phyloP scores from a whole-genome alignment of 140 eudicot genomes.

The Ambrosia hybrid region DNA sequence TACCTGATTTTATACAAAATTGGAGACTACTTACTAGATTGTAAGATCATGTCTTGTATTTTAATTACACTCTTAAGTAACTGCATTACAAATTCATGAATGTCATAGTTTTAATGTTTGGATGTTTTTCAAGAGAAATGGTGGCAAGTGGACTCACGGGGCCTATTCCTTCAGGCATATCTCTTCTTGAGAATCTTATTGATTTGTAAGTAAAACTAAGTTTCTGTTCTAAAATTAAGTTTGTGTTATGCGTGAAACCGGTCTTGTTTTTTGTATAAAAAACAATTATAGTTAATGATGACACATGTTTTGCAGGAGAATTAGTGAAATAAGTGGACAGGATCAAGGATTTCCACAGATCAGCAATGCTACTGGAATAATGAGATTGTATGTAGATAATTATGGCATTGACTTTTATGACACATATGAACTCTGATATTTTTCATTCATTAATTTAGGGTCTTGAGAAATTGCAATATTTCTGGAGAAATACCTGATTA shows the following conservation, averaged over 20 bases:
- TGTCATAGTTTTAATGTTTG: background rate
- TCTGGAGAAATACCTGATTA: conserved; percentile 71
- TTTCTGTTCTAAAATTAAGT: background rate
- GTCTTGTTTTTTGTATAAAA: background rate
- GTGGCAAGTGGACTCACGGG: conserved; percentile 87
- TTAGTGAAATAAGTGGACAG: conserved; percentile 71
- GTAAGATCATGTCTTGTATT: conserved; percentile 43
- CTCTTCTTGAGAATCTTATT: conserved; percentile 45
- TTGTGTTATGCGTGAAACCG: background rate
- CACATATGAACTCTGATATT: background rate
- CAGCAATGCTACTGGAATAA: conserved; percentile 45
- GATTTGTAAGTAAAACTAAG: conserved; percentile 56
- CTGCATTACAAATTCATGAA: background rate
- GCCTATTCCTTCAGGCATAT: conserved; percentile 74
- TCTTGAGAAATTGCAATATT: conserved; percentile 81
- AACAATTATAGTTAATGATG: conserved; percentile 8
- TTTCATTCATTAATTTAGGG: conserved; percentile 37
- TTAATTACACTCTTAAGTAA: background rate
- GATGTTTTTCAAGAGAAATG: conserved; percentile 55
- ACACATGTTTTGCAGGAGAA: conserved; percentile 59
- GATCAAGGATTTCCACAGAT: conserved; percentile 60
- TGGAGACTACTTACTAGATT: conserved; percentile 67
- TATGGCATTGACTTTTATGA: conserved; percentile 9
- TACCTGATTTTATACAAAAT: conserved; percentile 73
- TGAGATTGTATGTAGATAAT: conserved; percentile 54